Evolutionary conservation across 2,329 filamentous ascomycete genomes (phyloP).

Genomic region (Calonectria pseudoturangicola): DNA sequence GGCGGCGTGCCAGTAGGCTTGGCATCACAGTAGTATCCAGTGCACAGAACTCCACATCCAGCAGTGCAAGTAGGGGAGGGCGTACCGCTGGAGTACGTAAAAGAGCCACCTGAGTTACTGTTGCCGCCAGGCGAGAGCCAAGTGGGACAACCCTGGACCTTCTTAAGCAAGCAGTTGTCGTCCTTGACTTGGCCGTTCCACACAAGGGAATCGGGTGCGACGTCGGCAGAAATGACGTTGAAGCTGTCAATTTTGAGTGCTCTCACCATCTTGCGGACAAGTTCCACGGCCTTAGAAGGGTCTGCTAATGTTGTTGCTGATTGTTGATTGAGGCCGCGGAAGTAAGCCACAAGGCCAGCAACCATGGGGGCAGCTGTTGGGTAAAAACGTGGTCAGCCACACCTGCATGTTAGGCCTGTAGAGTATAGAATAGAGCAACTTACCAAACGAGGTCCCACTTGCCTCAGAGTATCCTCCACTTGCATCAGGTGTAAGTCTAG

Average conservation of each 20-base stretch:
- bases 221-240: conserved; percentile 15
- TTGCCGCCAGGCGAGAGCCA: conserved; percentile 10
- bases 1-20: conserved; percentile 12
- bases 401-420: not conserved
- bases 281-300: not conserved
- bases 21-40: conserved; percentile 22
- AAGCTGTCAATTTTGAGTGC: conserved; percentile 10
- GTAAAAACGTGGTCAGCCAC: not conserved
- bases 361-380: conserved; percentile 5
- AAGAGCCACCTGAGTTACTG: conserved; percentile 11
- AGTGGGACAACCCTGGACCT: conserved; percentile 13
- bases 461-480: conserved; percentile 21
- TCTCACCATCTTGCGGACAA: conserved; percentile 18
- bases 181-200: conserved; percentile 18
- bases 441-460: conserved; percentile 10
- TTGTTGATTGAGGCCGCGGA: conserved; percentile 11
- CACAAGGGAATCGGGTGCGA: not conserved
- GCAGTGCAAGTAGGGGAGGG: conserved; percentile 23
- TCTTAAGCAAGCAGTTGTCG: conserved; percentile 1
- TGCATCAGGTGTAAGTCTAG: conserved; percentile 7
- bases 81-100: conserved; percentile 16
- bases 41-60: conserved; percentile 18
- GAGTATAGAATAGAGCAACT: not conserved
- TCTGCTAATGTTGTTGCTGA: not conserved
- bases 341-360: conserved; percentile 16